Conservation (phyloP, 2,329 filamentous ascomycete genomes). For the Sporothrix sp. region DNA sequence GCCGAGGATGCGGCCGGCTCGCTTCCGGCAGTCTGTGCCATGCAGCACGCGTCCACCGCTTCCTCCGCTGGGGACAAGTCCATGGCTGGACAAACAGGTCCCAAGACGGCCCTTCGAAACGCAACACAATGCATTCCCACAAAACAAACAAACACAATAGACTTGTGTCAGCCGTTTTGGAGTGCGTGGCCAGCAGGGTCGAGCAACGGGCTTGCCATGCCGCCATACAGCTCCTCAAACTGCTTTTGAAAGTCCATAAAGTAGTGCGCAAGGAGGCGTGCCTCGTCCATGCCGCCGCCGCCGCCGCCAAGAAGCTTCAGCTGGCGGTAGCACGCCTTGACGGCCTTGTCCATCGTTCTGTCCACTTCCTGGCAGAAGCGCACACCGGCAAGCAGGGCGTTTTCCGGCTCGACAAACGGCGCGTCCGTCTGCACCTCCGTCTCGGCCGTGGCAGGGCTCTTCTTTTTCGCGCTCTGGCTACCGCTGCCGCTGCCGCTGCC, state of each 20-base stretch:
- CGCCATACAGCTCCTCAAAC: slow-evolving; percentile 1
- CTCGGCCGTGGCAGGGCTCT: not conserved
- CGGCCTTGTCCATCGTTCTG: slow-evolving; percentile 4
- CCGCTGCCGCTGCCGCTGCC: not conserved
- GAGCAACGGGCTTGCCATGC: not conserved
- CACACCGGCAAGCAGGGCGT: slow-evolving; percentile 2
- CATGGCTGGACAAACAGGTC: no score
- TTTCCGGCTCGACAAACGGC: not conserved
- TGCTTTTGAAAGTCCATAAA: slow-evolving; percentile 9
- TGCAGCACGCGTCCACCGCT: slow-evolving; percentile 8
- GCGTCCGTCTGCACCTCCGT: slow-evolving; percentile 10
- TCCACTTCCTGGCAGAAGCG: slow-evolving; percentile 9
- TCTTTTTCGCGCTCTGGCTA: not conserved
- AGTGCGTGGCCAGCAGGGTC: no score
- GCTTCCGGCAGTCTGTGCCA: slow-evolving; percentile 15
- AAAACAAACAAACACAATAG: no score
- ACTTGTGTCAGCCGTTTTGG: no score
- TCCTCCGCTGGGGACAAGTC: not conserved
- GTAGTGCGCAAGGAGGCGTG: slow-evolving; percentile 12
- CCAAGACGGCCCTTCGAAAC: no score
- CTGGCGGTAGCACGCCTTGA: slow-evolving; percentile 12
- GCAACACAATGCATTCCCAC: no score
- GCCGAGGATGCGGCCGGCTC: slow-evolving; percentile 1
- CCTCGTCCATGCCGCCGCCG: slow-evolving; percentile 6
- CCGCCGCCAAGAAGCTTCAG: not conserved